Evolutionary conservation across 257 asterid genomes (phyloP).

Genomic region (Sherardia arvensis): DNA sequence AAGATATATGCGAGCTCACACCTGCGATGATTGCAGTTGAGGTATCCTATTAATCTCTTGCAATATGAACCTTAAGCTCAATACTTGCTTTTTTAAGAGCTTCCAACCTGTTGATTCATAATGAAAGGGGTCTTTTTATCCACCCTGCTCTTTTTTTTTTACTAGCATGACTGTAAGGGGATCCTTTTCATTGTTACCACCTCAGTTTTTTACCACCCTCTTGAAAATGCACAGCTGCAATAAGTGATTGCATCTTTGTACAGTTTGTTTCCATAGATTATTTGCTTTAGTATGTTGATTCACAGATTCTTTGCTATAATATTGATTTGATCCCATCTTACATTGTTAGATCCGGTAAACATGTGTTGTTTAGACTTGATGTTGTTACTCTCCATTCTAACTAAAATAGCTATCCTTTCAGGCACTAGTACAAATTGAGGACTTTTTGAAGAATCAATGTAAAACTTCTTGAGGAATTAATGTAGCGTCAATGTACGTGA

Average conservation of each 20-base stretch:
- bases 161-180: too few relatives aligned
- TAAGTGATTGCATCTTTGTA: background rate
- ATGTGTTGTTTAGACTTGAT: background rate
- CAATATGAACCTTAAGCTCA: background rate
- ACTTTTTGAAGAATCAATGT: slow-evolving; percentile 32
- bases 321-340: background rate
- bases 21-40: slow-evolving; percentile 63
- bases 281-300: too few relatives aligned
- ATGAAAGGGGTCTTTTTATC: background rate
- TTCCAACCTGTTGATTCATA: background rate
- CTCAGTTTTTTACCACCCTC: background rate
- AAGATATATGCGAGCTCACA: slow-evolving; percentile 51
- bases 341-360: background rate
- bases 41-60: slow-evolving; percentile 34
- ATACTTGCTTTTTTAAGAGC: background rate
- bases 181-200: too few relatives aligned
- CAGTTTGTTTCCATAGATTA: background rate
- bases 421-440: slow-evolving; percentile 55
- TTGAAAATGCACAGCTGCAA: background rate
- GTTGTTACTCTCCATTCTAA: slow-evolving; percentile 2
- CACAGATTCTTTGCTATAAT: background rate
- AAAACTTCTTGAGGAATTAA: background rate
- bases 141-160: too few relatives aligned
- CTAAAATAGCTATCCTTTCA: slow-evolving; percentile 18
- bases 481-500: background rate